Conservation (phyloP, 345 rosid species). For the Firmiana major region DNA sequence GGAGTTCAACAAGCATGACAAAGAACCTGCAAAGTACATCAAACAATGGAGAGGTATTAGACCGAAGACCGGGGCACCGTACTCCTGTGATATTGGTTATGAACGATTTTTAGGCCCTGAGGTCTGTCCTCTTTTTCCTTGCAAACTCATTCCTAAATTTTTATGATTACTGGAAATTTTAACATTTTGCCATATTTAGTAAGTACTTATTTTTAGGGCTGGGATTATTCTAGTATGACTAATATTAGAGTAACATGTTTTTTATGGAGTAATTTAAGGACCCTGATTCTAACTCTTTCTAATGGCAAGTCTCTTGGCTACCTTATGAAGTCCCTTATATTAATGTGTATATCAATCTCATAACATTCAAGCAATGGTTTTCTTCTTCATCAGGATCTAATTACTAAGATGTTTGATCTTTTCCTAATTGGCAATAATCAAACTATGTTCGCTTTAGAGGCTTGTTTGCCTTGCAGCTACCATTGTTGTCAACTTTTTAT, state of each 20-base stretch:
- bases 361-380: not conserved
- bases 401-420: not conserved
- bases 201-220: not conserved
- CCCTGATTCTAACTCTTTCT: constrained; percentile 7
- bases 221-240: not conserved
- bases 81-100: constrained; percentile 90
- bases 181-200: not conserved
- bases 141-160: constrained; percentile 3
- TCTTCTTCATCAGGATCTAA: not conserved
- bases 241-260: constrained; percentile 6
- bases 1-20: constrained; percentile 98
- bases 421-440: not conserved
- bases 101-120: constrained; percentile 98
- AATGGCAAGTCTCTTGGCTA: not conserved
- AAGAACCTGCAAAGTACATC: constrained; percentile 82
- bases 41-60: constrained; percentile 93
- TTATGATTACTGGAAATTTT: not conserved
- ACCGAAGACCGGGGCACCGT: constrained; percentile 98
- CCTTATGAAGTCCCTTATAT: not conserved
- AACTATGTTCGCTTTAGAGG: not conserved
- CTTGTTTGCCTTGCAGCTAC: not conserved
- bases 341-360: not conserved
- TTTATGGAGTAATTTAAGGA: not conserved
- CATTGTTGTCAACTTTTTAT: not conserved
- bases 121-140: constrained; percentile 43